Evolutionary conservation across 2,329 filamentous ascomycete species (phyloP).

Genomic region (Pyrenochaeta sp.): DNA sequence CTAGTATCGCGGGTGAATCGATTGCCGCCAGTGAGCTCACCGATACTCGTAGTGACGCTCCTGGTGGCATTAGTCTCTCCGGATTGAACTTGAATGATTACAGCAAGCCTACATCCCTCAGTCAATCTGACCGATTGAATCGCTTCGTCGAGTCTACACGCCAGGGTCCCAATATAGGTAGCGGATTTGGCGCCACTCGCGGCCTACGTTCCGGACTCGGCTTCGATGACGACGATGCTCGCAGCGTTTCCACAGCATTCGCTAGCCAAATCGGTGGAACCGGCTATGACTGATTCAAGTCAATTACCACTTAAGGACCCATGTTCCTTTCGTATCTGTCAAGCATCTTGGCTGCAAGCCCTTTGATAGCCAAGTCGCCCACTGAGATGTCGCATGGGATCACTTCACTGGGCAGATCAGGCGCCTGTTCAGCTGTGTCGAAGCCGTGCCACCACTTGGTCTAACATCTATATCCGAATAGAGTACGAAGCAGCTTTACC

Average conservation of each 20-base stretch:
- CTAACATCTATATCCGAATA: too few species aligned
- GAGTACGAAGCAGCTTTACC: too few species aligned
- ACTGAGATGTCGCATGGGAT: too few species aligned
- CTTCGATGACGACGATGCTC: constrained; percentile 85
- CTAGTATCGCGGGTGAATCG: constrained; percentile 88
- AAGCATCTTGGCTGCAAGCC: constrained; percentile 15
- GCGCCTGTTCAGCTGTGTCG: too few species aligned
- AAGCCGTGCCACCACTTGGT: too few species aligned
- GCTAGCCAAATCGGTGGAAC: constrained; percentile 86
- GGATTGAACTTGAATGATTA: constrained; percentile 78
- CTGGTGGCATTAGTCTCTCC: constrained; percentile 86
- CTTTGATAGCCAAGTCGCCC: too few species aligned
- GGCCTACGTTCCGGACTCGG: constrained; percentile 49
- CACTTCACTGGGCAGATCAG: too few species aligned
- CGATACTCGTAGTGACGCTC: constrained; percentile 78
- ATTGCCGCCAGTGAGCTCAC: constrained; percentile 90
- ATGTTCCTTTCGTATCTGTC: constrained; percentile 2
- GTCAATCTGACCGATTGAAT: constrained; percentile 88
- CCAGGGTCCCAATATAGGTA: constrained; percentile 59
- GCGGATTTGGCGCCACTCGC: constrained; percentile 53
- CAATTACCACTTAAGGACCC: constrained; percentile 1
- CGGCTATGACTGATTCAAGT: constrained; percentile 61
- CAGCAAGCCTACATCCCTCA: constrained; percentile 75
- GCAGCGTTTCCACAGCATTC: constrained; percentile 95
- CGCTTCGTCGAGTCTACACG: constrained; percentile 90